A percentile compares a stretch with the other conserved stretches of the same genome.
Conservation (phyloP, 305 asterid genomes). For the Fraxinus velutina region DNA sequence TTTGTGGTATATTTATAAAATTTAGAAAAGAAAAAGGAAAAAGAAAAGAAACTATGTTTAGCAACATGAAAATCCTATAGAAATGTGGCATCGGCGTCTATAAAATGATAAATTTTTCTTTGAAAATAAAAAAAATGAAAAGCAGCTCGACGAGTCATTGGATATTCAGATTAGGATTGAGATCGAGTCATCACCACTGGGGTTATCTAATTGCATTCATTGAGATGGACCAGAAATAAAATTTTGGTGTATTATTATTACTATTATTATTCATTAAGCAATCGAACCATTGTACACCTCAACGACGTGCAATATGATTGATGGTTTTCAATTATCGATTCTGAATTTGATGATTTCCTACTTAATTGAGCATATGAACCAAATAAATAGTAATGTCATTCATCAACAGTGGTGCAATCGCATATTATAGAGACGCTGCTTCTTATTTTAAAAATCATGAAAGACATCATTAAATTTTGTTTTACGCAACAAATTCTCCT, state of each 20-base stretch:
- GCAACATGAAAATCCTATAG: neutral
- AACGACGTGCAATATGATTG: neutral
- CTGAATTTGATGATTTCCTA: neutral
- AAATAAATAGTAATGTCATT: neutral
- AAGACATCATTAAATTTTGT: neutral
- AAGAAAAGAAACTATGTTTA: neutral
- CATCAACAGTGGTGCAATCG: neutral
- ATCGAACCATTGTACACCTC: neutral
- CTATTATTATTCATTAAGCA: neutral
- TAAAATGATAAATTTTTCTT: neutral
- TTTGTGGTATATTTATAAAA: neutral
- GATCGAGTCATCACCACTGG: neutral
- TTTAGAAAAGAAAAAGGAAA: neutral
- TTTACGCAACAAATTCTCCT: neutral
- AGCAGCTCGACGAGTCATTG: neutral
- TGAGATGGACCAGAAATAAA: neutral
- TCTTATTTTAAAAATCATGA: neutral
- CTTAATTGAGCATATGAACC: neutral
- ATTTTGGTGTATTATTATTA: neutral
- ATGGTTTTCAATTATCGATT: neutral
- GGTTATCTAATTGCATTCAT: neutral
- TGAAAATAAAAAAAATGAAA: neutral
- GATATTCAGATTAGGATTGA: neutral
- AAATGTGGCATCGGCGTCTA: neutral
- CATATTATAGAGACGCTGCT: neutral